A percentile compares a stretch with the other conserved stretches of the same genome.
Evolutionary conservation across 2,329 filamentous ascomycete species (phyloP).

Genomic region (Dactylella cylindrospora): DNA sequence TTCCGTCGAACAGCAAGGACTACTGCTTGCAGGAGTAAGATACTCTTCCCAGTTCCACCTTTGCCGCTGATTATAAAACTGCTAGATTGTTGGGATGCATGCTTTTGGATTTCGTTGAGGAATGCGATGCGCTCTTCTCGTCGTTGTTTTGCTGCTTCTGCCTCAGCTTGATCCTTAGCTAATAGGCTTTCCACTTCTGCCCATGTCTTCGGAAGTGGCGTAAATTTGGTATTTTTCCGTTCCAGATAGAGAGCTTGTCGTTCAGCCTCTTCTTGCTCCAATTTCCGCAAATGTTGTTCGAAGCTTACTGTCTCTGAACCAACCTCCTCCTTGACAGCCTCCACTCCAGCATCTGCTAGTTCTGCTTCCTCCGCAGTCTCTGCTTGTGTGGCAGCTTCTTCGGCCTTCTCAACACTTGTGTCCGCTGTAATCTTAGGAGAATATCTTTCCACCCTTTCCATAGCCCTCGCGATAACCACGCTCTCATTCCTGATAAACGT

Average conservation of each 20-base stretch:
- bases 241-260: too few species aligned
- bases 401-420: neutral
- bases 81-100: slow-evolving; percentile 10
- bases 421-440: too few species aligned
- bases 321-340: neutral
- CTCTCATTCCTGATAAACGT: slow-evolving; percentile 77
- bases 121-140: slow-evolving; percentile 6
- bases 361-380: neutral
- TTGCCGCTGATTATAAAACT: slow-evolving; percentile 28
- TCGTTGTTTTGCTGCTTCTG: slow-evolving; percentile 3
- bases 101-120: slow-evolving; percentile 20
- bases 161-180: neutral
- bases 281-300: too few species aligned
- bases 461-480: slow-evolving; percentile 66
- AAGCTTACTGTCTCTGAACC: neutral
- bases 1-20: slow-evolving; percentile 76
- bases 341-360: neutral
- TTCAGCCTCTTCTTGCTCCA: too few species aligned
- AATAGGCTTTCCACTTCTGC: slow-evolving; percentile 18
- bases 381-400: slow-evolving; percentile 3
- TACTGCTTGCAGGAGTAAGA: slow-evolving; percentile 80
- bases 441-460: slow-evolving; percentile 58
- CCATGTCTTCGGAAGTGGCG: neutral
- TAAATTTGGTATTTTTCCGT: too few species aligned
- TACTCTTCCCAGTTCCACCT: slow-evolving; percentile 75